These are phyloP conservation scores for Leccinum barrowsii DNA, from an alignment of 768 basidiomycete species.

Conservation along the genomic window DNA sequence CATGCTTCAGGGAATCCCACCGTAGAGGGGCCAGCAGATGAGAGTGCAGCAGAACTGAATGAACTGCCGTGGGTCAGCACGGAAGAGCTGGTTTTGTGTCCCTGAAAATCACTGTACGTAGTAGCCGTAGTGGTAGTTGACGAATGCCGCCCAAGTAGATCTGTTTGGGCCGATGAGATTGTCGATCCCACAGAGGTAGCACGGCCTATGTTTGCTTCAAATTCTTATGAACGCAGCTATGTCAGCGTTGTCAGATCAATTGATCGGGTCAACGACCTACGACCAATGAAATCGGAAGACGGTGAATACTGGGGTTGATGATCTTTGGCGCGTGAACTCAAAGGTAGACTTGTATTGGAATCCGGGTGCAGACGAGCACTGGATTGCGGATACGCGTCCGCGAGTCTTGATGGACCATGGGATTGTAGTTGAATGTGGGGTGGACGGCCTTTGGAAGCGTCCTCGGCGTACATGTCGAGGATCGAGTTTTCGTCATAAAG, in stretches of 20 bases:
- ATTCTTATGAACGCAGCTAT: constrained; percentile 9
- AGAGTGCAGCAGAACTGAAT: constrained; percentile 14
- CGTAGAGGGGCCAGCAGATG: constrained; percentile 25
- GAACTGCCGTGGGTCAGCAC: constrained; percentile 15
- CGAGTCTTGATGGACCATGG: constrained; percentile 18
- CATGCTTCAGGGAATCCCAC: constrained; percentile 14
- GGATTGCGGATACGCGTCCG: constrained; percentile 15
- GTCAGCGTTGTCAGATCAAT: constrained; percentile 2
- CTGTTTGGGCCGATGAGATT: constrained; percentile 24
- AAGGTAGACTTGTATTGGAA: constrained; percentile 3
- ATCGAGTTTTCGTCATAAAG: constrained; percentile 23
- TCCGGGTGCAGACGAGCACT: constrained; percentile 15
- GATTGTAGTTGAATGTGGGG: constrained; percentile 19
- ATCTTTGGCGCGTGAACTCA: constrained; percentile 19
- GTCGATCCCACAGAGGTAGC: constrained; percentile 30
- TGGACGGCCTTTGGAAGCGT: constrained; percentile 12
- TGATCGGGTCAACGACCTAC: constrained; percentile 17
- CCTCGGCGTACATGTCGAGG: constrained; percentile 25
- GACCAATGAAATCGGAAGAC: constrained; percentile 19
- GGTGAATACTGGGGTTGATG: constrained; percentile 15
- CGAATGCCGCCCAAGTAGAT: constrained; percentile 21
- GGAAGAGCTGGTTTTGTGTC: constrained; percentile 16
- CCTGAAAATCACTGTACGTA: constrained; percentile 16
- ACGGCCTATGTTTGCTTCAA: constrained; percentile 20
- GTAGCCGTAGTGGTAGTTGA: constrained; percentile 28